Percentiles rank a stretch among this genome's conserved stretches.
Evolutionary conservation across 2,329 filamentous ascomycete genomes (phyloP).

Genomic region (Lanzia echinophila): DNA sequence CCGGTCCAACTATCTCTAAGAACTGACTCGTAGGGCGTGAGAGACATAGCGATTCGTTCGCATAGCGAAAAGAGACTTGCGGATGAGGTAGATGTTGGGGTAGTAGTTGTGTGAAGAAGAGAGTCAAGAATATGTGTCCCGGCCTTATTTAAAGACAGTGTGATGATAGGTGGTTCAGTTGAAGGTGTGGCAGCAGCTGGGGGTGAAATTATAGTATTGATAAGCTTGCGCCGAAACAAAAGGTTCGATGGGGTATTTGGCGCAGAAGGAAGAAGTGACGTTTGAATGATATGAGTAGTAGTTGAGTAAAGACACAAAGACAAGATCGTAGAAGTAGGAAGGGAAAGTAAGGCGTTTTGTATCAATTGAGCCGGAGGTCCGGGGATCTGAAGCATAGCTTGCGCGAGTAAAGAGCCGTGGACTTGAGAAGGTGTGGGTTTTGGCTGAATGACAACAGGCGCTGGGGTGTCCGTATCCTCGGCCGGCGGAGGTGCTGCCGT

Average conservation of each 20-base stretch:
- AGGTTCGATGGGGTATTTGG: slow-evolving; percentile 47
- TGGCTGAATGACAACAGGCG: slow-evolving; percentile 25
- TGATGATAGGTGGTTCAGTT: slow-evolving; percentile 14
- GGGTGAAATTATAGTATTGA: slow-evolving; percentile 46
- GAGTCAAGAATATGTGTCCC: slow-evolving; percentile 64
- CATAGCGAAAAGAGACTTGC: slow-evolving; percentile 53
- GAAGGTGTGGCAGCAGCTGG: background rate
- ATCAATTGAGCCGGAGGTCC: slow-evolving; percentile 64
- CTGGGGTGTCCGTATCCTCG: slow-evolving; percentile 15
- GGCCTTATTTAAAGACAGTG: slow-evolving; percentile 46
- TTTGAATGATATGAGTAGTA: slow-evolving; percentile 57
- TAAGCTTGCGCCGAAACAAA: slow-evolving; percentile 57
- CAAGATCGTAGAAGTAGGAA: slow-evolving; percentile 49
- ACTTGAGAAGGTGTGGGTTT: slow-evolving; percentile 48
- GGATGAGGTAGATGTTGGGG: slow-evolving; percentile 12
- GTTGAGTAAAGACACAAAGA: slow-evolving; percentile 50
- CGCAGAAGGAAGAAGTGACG: slow-evolving; percentile 48
- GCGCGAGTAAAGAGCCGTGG: slow-evolving; percentile 77
- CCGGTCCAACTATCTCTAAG: slow-evolving; percentile 60
- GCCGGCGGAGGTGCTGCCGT: slow-evolving; percentile 16
- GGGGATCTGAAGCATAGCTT: slow-evolving; percentile 69
- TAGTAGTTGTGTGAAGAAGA: slow-evolving; percentile 42
- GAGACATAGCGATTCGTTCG: slow-evolving; percentile 58
- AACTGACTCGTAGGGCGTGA: slow-evolving; percentile 50
- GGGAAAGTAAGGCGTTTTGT: slow-evolving; percentile 61